Base-by-base conservation (phyloP, 202 grass and related monocot genomes). In the Digitaria exilis region DNA sequence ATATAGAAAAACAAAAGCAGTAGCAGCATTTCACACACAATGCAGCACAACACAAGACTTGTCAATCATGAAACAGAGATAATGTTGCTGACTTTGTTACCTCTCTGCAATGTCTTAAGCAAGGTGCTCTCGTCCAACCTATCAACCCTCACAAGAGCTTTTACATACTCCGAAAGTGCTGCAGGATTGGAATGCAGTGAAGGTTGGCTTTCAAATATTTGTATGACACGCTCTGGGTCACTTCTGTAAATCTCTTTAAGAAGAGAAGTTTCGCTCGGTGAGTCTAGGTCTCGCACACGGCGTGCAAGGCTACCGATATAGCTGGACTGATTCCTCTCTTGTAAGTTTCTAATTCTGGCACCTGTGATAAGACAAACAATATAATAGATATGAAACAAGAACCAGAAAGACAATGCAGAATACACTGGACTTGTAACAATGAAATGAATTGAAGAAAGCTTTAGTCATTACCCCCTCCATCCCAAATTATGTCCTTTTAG, bases 191-290 rank as follows among this genome's bases (percentile, higher is more conserved):
- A 95, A 78, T 90, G 93, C 42, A 98, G 72, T 51, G 83, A 93
- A 42, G 96, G 93, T 67, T 94, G 91, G 62, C 89, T 96, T 89
- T 98, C 96, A 82, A 98, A 96, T 71, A 98, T 86, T 84, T 92
- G 90, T 80, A 98, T 98, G 46, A 96, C 89, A 83, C 89, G 90
- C 84, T 95, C 96, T 78, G 96, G 96, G 60, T 96, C 96, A 91
- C 89, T 94, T 92, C 89, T 95, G 71, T 92, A 94, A 52, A 96
- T 92, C 79, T 99, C 96, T 85, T 94, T 99, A 60, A 99, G 83
- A 73, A 99, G 74, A 70, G 85, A 65, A 73, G 69, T 14, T 80
- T 89, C 84, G 49, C 72, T 99, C 58, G 87, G 75, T 19, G 80
- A 74, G 45, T 90, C 91, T 64, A 90, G 77, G 49, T 96, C 83